Evolutionary conservation across 2,329 filamentous ascomycete species (phyloP), one percentile per base, ranked within the genome.

Genomic region (Endoconidiophora polonica): DNA sequence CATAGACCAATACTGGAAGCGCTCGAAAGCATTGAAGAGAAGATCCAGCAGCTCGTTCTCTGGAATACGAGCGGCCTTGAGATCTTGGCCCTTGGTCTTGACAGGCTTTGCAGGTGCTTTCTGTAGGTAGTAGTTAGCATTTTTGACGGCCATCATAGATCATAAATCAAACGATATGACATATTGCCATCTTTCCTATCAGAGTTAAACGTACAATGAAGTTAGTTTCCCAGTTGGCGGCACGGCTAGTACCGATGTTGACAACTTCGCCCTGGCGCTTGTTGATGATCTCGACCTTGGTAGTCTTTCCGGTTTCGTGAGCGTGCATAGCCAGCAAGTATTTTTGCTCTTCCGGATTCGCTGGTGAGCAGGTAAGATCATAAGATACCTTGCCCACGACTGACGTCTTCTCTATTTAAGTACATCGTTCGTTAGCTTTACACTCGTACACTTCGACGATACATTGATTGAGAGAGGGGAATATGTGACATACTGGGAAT

Each of bases 1-100:
- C 72, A 96, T 84, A n/a, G 83, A 80, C 88, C 90, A 98, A 65
- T 91, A 96, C 58, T 81, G 79, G 71, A 83, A 94, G 59, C 83
- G 71, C 51, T 81, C 77, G 77, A 95, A 98, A 61, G 81, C 83
- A 45, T 74, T 68, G 69, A 90, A 87, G 54, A 98, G 79, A 56
- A 77, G 74, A 66, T 95, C 88, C 66, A 94, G 68, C 55, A 98
- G 78, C 59, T 91, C 83, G 70, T 86, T 82, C 64, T 88, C 80
- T 42, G 86, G 81, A 66, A 96, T 88, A 66, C 91, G 88, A 33
- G 86, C 83, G 24, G 85, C 82, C 69, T 96, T 95, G 66, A 86
- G 81, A 58, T 85, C 81, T 62, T 75, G 68, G 65, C 76, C 79
- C 64, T 81, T 72, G 54, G 72, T 67, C 62, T 78, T 76, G 58